These are phyloP conservation scores for Cymodocea nodosa DNA, from an alignment of 116 monocot genomes.

Conservation along the genomic window DNA sequence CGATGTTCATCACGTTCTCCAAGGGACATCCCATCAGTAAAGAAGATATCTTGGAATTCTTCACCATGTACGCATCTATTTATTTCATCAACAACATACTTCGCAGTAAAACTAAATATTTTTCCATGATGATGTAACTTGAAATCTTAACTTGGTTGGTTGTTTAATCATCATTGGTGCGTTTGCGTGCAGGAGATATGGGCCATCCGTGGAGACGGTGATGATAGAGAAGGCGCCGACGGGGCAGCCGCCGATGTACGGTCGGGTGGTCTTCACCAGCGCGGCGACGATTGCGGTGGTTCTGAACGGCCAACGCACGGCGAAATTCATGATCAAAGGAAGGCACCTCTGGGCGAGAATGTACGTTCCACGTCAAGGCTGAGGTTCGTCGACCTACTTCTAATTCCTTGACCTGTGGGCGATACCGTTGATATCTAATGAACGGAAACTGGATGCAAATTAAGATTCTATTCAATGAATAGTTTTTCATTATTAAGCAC, in stretches of 20 bases:
- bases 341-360: conserved; percentile 58
- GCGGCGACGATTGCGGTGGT: conserved; percentile 25
- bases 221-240: conserved; percentile 36
- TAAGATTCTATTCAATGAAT: too few relatives aligned
- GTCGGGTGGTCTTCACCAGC: conserved; percentile 34
- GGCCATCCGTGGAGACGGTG: conserved; percentile 33
- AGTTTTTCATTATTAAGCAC: too few relatives aligned
- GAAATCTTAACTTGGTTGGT: background rate
- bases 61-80: conserved; percentile 28
- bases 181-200: conserved; percentile 23
- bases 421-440: too few relatives aligned
- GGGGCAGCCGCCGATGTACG: conserved; percentile 42
- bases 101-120: too few relatives aligned
- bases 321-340: conserved; percentile 60
- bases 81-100: too few relatives aligned
- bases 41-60: conserved; percentile 50
- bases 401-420: too few relatives aligned
- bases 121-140: too few relatives aligned
- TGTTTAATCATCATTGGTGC: background rate
- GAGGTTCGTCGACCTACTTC: too few relatives aligned
- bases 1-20: conserved; percentile 77
- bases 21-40: conserved; percentile 41
- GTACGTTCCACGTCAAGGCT: conserved; percentile 7
- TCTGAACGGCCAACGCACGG: conserved; percentile 40
- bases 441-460: too few relatives aligned